Evolutionary conservation across 2,329 filamentous ascomycete species (phyloP).

Genomic region (Aureobasidium subglaciale): DNA sequence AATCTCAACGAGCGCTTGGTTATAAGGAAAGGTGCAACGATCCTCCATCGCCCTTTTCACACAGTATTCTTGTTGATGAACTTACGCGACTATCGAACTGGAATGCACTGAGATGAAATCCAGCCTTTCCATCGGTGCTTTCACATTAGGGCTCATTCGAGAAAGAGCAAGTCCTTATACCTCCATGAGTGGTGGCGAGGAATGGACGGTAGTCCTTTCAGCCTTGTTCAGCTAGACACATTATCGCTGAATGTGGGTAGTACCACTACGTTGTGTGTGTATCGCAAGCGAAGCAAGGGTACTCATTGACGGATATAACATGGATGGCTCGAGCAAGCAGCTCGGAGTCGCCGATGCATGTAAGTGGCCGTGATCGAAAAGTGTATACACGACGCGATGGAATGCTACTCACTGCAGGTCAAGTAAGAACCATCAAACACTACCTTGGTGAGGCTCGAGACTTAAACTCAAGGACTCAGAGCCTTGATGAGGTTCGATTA

Average conservation of each 20-base stretch:
- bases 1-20: neutral
- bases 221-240: neutral
- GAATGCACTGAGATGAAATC: neutral
- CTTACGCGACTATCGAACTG: neutral
- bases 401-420: too few relatives aligned
- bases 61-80: neutral
- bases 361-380: neutral
- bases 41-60: neutral
- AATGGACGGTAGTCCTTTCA: neutral
- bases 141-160: neutral
- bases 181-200: too few relatives aligned
- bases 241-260: neutral
- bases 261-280: too few relatives aligned
- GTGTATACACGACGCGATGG: neutral
- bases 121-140: neutral
- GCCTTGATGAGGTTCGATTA: too few relatives aligned
- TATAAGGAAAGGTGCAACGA: neutral
- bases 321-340: neutral
- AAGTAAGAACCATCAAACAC: too few relatives aligned
- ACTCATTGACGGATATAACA: neutral
- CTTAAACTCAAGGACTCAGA: too few relatives aligned
- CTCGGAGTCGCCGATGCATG: neutral
- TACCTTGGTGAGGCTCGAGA: too few relatives aligned
- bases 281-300: too few relatives aligned
- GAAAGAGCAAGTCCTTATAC: too few relatives aligned